Percentiles rank a stretch among this genome's conserved stretches.
Evolutionary conservation across 2,329 filamentous ascomycete species (phyloP).

Genomic region (Hortaea sp.): DNA sequence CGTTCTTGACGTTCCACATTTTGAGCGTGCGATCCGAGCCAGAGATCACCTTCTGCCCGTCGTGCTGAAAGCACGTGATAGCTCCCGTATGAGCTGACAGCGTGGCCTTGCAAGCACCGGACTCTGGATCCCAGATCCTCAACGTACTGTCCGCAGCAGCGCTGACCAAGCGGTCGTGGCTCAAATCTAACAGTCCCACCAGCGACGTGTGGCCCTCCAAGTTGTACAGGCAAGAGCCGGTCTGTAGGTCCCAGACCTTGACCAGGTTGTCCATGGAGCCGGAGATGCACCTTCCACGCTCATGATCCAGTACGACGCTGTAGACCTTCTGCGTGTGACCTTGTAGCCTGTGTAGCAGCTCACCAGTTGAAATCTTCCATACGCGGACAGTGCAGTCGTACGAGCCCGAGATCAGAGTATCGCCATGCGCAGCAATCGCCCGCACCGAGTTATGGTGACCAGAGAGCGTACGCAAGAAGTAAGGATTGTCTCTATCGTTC

Average conservation of each 20-base stretch:
- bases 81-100: conserved; percentile 90
- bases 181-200: conserved; percentile 82
- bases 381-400: conserved; percentile 93
- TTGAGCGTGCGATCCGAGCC: conserved; percentile 93
- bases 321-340: conserved; percentile 93
- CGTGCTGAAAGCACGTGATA: conserved; percentile 98
- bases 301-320: conserved; percentile 86
- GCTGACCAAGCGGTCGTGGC: conserved; percentile 81
- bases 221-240: conserved; percentile 74
- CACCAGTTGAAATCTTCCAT: conserved; percentile 94
- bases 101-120: conserved; percentile 78
- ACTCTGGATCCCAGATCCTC: conserved; percentile 93
- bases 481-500: conserved; percentile 74
- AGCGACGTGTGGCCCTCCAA: conserved; percentile 88
- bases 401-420: conserved; percentile 93
- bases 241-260: conserved; percentile 93
- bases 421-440: conserved; percentile 86
- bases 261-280: conserved; percentile 97
- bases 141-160: conserved; percentile 92
- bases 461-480: conserved; percentile 77
- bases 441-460: conserved; percentile 92
- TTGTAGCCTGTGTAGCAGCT: conserved; percentile 70
- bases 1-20: conserved; percentile 94
- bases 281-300: conserved; percentile 89
- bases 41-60: conserved; percentile 91